Conservation (phyloP, 2,329 filamentous ascomycete genomes). For the Paracamarosporium sp. region DNA sequence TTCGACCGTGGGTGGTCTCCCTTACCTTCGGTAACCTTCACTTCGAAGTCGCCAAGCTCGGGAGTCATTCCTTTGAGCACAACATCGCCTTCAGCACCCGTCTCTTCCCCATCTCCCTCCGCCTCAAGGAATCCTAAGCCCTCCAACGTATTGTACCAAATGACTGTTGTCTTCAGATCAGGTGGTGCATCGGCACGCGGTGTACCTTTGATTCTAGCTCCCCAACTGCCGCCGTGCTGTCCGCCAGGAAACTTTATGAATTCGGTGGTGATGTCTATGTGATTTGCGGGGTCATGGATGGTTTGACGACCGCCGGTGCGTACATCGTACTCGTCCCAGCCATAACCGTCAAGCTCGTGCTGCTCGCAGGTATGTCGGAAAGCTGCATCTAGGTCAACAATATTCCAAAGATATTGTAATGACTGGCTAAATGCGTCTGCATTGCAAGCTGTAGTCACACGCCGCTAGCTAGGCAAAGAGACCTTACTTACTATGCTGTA, state of each 20-base stretch:
- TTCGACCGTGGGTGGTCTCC: slow-evolving; percentile 62
- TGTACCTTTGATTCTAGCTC: slow-evolving; percentile 81
- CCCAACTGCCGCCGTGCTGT: slow-evolving; percentile 88
- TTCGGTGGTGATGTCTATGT: slow-evolving; percentile 87
- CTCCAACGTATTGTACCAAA: slow-evolving; percentile 85
- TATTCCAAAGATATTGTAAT: background rate
- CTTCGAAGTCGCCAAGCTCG: slow-evolving; percentile 78
- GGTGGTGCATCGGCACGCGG: slow-evolving; percentile 71
- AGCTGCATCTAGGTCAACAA: slow-evolving; percentile 57
- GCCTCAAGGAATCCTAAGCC: slow-evolving; percentile 72
- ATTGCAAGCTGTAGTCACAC: background rate
- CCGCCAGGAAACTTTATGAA: slow-evolving; percentile 94
- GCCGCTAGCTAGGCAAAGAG: background rate
- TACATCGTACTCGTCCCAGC: slow-evolving; percentile 97
- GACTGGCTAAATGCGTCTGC: background rate
- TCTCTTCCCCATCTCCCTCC: slow-evolving; percentile 46
- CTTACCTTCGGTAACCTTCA: slow-evolving; percentile 77
- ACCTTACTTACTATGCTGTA: slow-evolving; percentile 73
- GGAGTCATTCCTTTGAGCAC: slow-evolving; percentile 72
- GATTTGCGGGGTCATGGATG: slow-evolving; percentile 88
- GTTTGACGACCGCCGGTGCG: slow-evolving; percentile 85
- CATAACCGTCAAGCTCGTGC: slow-evolving; percentile 92
- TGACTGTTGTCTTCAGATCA: slow-evolving; percentile 75
- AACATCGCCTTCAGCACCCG: slow-evolving; percentile 68
- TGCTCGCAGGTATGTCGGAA: slow-evolving; percentile 97